phyloP scores from a whole-genome alignment of 1,139 yeast species.

The Blastobotrys proliferans region DNA sequence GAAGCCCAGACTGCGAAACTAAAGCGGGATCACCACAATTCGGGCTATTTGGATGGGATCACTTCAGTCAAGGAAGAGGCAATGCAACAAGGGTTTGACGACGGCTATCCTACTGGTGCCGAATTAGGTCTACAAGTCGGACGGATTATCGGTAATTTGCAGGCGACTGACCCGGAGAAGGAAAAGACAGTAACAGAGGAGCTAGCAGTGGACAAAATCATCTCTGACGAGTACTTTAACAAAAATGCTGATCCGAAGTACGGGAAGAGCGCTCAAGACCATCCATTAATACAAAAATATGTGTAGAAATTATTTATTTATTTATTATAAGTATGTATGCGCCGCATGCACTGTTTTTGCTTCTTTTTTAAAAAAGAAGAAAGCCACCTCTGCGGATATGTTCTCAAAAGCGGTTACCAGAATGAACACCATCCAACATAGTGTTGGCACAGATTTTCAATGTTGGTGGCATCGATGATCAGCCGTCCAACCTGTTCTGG shows the following conservation, averaged over 20 bases:
- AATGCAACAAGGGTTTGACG: conserved; percentile 77
- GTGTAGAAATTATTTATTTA: not conserved
- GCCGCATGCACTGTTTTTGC: too few relatives aligned
- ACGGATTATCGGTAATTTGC: conserved; percentile 51
- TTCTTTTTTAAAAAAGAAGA: not conserved
- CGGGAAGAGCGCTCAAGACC: conserved; percentile 23
- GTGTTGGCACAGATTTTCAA: conserved; percentile 93
- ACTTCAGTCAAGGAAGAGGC: conserved; percentile 63
- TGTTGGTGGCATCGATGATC: conserved; percentile 94
- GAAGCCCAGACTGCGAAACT: conserved; percentile 25
- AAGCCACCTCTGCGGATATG: not conserved
- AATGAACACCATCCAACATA: conserved; percentile 99
- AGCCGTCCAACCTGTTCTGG: conserved; percentile 90
- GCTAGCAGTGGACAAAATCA: conserved; percentile 48
- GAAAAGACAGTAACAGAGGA: conserved; percentile 45
- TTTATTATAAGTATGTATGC: too few relatives aligned
- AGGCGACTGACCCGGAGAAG: conserved; percentile 28
- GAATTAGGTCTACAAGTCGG: conserved; percentile 65
- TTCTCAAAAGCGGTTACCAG: conserved; percentile 52
- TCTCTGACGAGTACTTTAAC: conserved; percentile 49
- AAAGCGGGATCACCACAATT: conserved; percentile 67
- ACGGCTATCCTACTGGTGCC: conserved; percentile 75
- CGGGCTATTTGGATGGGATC: conserved; percentile 83
- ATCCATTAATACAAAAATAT: conserved; percentile 43
- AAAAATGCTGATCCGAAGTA: conserved; percentile 40